A percentile compares a stretch with the other conserved stretches of the same genome.
These are phyloP conservation scores for Yamadazyma friedrichii DNA, from an alignment of 1,139 yeast genomes.

Conservation along the genomic window DNA sequence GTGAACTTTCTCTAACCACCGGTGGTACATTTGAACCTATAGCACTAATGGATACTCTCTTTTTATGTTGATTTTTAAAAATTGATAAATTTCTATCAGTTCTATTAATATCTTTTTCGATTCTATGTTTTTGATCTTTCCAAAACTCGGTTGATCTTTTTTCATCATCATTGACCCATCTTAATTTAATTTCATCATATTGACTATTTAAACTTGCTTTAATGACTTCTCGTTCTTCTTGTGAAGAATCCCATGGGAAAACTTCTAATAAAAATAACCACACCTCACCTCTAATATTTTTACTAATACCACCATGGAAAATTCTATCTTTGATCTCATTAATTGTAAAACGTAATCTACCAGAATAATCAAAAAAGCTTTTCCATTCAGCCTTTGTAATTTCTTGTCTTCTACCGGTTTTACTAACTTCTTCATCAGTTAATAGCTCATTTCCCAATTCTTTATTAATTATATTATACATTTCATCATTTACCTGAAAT, in stretches of 20 bases:
- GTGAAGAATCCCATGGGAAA: conserved; percentile 84
- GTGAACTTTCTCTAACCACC: conserved; percentile 29
- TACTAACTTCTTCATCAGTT: conserved; percentile 58
- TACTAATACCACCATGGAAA: conserved; percentile 85
- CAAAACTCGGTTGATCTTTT: conserved; percentile 69
- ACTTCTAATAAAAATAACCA: conserved; percentile 86
- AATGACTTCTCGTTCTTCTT: conserved; percentile 63
- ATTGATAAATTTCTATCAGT: conserved; percentile 79
- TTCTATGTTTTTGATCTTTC: conserved; percentile 84
- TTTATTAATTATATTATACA: conserved; percentile 56
- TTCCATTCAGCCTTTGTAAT: conserved; percentile 78
- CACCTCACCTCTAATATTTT: conserved; percentile 62
- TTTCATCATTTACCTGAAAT: conserved; percentile 59
- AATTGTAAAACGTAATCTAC: conserved; percentile 69
- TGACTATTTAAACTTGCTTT: conserved; percentile 57
- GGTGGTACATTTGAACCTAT: conserved; percentile 22
- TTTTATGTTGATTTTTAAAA: conserved; percentile 42
- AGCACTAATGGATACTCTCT: conserved; percentile 15
- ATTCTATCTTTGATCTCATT: conserved; percentile 77
- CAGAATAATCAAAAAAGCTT: conserved; percentile 75
- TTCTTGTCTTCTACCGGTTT: conserved; percentile 64
- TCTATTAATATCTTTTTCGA: conserved; percentile 90
- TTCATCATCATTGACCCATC: conserved; percentile 63
- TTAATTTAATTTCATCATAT: conserved; percentile 63
- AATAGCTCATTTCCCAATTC: conserved; percentile 69